Percentiles rank a stretch among this genome's conserved stretches.
Conservation (phyloP, 345 rosid species). For the Hibiscus tridactylites region DNA sequence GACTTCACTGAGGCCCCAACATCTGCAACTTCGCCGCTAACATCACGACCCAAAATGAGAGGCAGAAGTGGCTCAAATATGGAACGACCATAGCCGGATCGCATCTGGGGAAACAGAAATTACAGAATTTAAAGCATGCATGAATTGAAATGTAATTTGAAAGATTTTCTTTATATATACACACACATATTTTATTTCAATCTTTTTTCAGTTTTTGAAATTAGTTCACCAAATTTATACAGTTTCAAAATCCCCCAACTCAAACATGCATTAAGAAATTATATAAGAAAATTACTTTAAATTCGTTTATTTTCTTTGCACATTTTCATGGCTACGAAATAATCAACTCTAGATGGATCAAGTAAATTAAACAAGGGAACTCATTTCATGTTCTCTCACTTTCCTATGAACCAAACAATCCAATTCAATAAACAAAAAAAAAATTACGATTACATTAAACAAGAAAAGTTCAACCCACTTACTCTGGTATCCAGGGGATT, state of each 20-base stretch:
- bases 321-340: neutral
- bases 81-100: conserved; percentile 97
- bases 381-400: neutral
- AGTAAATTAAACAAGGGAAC: neutral
- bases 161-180: neutral
- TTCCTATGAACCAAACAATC: neutral
- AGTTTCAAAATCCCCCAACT: neutral
- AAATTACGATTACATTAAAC: neutral
- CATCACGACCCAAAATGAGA: conserved; percentile 82
- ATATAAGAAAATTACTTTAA: neutral
- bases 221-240: neutral
- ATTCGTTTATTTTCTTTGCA: neutral
- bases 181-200: neutral
- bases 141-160: neutral
- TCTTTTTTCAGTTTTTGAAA: neutral
- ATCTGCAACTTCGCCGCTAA: conserved; percentile 87
- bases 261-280: neutral
- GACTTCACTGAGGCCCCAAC: conserved; percentile 61
- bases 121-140: conserved; percentile 4
- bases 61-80: conserved; percentile 80
- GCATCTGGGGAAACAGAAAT: conserved; percentile 48
- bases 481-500: conserved; percentile 93
- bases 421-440: neutral
- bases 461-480: conserved; percentile 22
- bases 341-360: neutral